Base-by-base conservation (phyloP, 106 monocot genomes). In the Allium sativum region DNA sequence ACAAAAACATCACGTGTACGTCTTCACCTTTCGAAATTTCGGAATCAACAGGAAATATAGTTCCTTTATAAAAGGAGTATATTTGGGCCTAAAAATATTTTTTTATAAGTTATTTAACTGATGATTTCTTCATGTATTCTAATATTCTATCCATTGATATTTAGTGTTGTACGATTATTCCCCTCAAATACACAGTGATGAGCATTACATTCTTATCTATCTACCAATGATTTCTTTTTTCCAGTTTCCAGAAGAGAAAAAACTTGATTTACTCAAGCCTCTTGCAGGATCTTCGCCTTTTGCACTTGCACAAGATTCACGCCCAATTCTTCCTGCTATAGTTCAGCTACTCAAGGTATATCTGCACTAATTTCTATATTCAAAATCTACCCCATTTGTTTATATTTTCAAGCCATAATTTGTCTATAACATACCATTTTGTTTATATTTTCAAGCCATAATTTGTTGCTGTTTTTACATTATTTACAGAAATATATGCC, bases 321-420 rank as follows among this genome's bases (percentile, higher is more conserved):
- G 98, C 1, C 98, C 88, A 65, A 84, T 92, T 69, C 98, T 99
- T 78, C 92, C 92, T n/a, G 74, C 85, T 53, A 64, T 99, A 55
- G 85, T 99, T 66, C 80, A 83, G 48, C 68, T 99, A 57, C 66
- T 99, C 53, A 99, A 82, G 88, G 98, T 99, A 75, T 10, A 10
- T 17, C 18, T 45, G 31, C 5, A 31, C 31, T 31, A 31, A 31
- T 31, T 42, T 58, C 7, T 17, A 15, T 16, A 17, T 18, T 55
- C 12, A 56, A 56, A 56, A n/a, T 14, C 1, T 58, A 14, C 20
- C 21, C 41, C 41, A 42, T 31, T 12, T 2, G 3, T 10, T 15
- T 12, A 12, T 47, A 3, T 62, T 18, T 16, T 56, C 48, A 31
- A 0, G 31, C 14, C 18, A 55, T 47, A 14, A 42, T 46, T 48